phyloP scores from a whole-genome alignment of 2,329 filamentous ascomycete genomes.

The Paracoccidioides brasiliensis region DNA sequence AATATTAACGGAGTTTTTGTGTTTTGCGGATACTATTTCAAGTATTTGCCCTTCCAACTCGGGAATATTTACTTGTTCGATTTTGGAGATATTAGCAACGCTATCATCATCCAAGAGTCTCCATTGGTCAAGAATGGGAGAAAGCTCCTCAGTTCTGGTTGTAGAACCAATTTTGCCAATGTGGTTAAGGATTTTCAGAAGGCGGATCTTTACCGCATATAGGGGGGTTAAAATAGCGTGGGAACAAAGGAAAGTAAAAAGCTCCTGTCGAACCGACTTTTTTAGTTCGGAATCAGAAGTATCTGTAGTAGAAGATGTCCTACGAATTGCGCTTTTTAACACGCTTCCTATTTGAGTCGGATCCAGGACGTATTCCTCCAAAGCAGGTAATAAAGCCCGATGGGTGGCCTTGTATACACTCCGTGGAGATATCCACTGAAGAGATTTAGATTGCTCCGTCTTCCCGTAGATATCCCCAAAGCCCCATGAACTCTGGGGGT shows the following conservation, averaged over 20 bases:
- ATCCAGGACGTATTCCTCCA: slow-evolving; percentile 83
- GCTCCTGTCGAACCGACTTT: slow-evolving; percentile 48
- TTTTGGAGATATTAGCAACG: slow-evolving; percentile 37
- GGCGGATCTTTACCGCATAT: slow-evolving; percentile 52
- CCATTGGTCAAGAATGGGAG: slow-evolving; percentile 65
- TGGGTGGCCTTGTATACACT: slow-evolving; percentile 50
- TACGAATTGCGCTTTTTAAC: slow-evolving; percentile 49
- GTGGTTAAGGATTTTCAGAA: slow-evolving; percentile 60
- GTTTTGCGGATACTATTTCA: slow-evolving; percentile 41
- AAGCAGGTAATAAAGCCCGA: slow-evolving; percentile 53
- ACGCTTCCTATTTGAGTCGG: slow-evolving; percentile 53
- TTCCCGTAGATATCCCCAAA: slow-evolving; percentile 52
- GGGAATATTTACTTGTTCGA: slow-evolving; percentile 35
- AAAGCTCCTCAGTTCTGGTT: slow-evolving; percentile 58
- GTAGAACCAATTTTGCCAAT: slow-evolving; percentile 60
- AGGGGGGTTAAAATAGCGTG: slow-evolving; percentile 59
- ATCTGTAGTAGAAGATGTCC: slow-evolving; percentile 25
- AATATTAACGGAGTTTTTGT: slow-evolving; percentile 44
- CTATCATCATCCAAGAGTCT: slow-evolving; percentile 41
- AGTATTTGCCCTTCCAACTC: slow-evolving; percentile 43
- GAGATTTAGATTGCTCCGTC: slow-evolving; percentile 31
- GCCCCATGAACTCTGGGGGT: slow-evolving; percentile 41
- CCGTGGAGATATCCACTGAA: slow-evolving; percentile 47
- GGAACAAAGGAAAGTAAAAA: slow-evolving; percentile 60
- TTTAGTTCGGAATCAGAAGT: slow-evolving; percentile 40